phyloP scores from a whole-genome alignment of 2,329 filamentous ascomycete species.

The Aspergillus tanneri region DNA sequence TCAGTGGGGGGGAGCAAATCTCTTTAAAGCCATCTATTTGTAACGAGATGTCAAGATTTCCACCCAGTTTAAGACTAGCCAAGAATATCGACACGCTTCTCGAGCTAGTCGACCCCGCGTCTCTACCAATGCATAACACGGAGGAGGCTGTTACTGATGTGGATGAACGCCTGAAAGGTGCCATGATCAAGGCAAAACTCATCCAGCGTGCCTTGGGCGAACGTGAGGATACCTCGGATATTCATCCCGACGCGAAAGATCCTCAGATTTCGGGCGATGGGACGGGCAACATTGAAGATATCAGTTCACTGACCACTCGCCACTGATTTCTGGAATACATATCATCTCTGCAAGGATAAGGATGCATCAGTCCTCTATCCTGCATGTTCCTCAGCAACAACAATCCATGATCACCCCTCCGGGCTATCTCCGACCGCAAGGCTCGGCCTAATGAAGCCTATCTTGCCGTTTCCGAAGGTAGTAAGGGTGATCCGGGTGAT shows the following conservation, averaged over 20 bases:
- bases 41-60: slow-evolving; percentile 47
- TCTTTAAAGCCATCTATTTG: slow-evolving; percentile 32
- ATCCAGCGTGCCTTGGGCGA: slow-evolving; percentile 69
- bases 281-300: slow-evolving; percentile 50
- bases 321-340: slow-evolving; percentile 31
- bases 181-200: slow-evolving; percentile 78
- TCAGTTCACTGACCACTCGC: slow-evolving; percentile 43
- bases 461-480: neutral
- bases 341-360: neutral
- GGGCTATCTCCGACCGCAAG: slow-evolving; percentile 6
- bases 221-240: slow-evolving; percentile 31
- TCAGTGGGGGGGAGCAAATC: slow-evolving; percentile 16
- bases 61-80: slow-evolving; percentile 63
- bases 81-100: slow-evolving; percentile 76
- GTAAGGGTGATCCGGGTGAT: neutral
- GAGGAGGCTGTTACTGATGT: slow-evolving; percentile 90
- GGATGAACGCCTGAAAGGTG: slow-evolving; percentile 82
- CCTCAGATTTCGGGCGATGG: slow-evolving; percentile 33
- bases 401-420: neutral
- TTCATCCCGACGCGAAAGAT: slow-evolving; percentile 31
- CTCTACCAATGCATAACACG: slow-evolving; percentile 74
- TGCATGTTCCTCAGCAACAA: neutral
- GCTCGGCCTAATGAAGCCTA: neutral
- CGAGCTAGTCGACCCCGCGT: slow-evolving; percentile 74
- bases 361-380: neutral